These are phyloP conservation scores for Selenicereus undatus DNA, from an alignment of 148 eudicot species.

Conservation along the genomic window DNA sequence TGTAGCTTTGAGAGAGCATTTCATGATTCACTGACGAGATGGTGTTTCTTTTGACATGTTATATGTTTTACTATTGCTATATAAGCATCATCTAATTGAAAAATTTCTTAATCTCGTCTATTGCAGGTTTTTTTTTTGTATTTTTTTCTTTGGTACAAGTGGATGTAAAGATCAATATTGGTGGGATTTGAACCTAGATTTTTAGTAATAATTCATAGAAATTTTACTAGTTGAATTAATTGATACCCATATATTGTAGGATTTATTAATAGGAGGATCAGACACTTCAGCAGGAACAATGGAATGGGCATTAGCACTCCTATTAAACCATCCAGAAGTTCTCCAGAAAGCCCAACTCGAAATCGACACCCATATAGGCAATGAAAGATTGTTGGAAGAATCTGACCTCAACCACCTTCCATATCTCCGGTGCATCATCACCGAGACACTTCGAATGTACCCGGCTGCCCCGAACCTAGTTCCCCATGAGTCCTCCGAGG, in stretches of 20 bases:
- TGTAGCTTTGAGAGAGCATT: too few species aligned
- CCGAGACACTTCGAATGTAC: conserved; percentile 29
- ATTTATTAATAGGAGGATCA: conserved; percentile 24
- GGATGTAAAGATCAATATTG: too few species aligned
- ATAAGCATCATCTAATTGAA: too few species aligned
- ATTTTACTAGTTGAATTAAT: too few species aligned
- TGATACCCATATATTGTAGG: neutral
- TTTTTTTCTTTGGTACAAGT: too few species aligned
- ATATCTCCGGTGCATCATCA: conserved; percentile 20
- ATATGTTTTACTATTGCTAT: too few species aligned
- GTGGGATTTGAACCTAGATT: too few species aligned
- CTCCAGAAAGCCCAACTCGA: conserved; percentile 20
- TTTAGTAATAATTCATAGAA: too few species aligned
- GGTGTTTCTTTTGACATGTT: too few species aligned
- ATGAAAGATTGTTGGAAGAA: conserved; percentile 18
- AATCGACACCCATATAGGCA: conserved; percentile 17
- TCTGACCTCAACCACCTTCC: conserved; percentile 21
- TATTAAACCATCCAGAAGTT: conserved; percentile 26
- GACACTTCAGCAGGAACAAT: conserved; percentile 23
- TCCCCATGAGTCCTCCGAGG: conserved; percentile 25
- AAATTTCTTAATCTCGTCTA: too few species aligned
- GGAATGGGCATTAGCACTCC: conserved; percentile 34
- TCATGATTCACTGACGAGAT: too few species aligned
- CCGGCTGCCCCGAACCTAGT: conserved; percentile 19
- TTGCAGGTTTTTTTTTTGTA: too few species aligned